Base-by-base conservation (phyloP, 75 land plant species). In the Pinus taeda region DNA sequence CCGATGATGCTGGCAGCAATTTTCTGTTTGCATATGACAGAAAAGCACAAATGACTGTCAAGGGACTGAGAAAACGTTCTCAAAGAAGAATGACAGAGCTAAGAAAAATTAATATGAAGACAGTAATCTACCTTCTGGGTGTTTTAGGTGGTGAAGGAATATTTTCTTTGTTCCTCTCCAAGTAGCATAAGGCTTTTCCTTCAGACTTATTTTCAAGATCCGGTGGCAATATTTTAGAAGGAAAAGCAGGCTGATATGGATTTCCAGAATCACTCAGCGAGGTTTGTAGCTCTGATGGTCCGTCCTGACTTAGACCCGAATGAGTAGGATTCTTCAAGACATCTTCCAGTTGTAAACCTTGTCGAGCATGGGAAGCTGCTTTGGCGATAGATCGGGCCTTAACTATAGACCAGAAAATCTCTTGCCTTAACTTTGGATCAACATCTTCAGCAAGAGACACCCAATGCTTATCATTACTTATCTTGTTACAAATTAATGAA, bases 401-500 rank as follows among this genome's bases (percentile, higher is more conserved):
- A 21, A 69, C 71, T 20, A 69, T 39, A 42, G 7, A 22, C 45
- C 71, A 3, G 7, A 69, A 69, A 8, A 3, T 42, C 20, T 42
- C 21, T 39, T 37, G 53, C 45, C 71, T 69, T 8, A 22, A 69
- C 8, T 69, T 69, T 69, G 49, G 71, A 69, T 69, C 20, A 45
- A 69, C 71, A 39, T 69, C 53, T 39, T 69, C 49, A 69, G 71
- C 7, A 18, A 69, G 71, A 69, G 71, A 36, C 39, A 69, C 71
- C 71, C 71, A 42, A 14, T 69, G 53, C 3, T 69, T 69, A 69
- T 69, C 71, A 69, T n/a, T 20, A 42, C 53, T 69, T 20, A 69
- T 42, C 71, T 39, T 69, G 71, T 69, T 69, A 53, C 71, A 69
- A 42, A 69, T 69, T 21, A 69, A 69, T 69, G 71, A 42, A 69